These are phyloP conservation scores for Candida xiaguanensis DNA, from an alignment of 805 yeast species.

Conservation along the genomic window DNA sequence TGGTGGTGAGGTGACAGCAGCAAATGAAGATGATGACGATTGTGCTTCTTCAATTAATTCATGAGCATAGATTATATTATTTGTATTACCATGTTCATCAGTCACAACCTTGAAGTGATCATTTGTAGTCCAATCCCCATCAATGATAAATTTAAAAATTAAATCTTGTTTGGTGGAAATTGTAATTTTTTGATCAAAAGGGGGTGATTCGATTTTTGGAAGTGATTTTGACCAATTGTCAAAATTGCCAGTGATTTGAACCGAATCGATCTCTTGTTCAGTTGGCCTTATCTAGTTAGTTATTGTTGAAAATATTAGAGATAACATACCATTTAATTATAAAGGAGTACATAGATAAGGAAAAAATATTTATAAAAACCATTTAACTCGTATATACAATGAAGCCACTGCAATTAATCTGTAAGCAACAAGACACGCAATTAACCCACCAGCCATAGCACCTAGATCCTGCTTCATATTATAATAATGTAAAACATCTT, in stretches of 20 bases:
- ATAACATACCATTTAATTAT: slow-evolving; percentile 15
- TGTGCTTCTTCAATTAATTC: slow-evolving; percentile 21
- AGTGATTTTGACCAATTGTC: slow-evolving; percentile 34
- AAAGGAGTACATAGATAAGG: slow-evolving; percentile 12
- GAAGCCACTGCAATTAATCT: slow-evolving; percentile 25
- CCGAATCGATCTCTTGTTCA: slow-evolving; percentile 14
- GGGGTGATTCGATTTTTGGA: slow-evolving; percentile 8
- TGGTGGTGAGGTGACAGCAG: slow-evolving; percentile 31
- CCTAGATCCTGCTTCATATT: slow-evolving; percentile 22
- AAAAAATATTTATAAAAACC: too few relatives aligned
- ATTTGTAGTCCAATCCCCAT: slow-evolving; percentile 26
- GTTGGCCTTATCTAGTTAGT: slow-evolving; percentile 12
- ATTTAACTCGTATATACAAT: slow-evolving; percentile 23
- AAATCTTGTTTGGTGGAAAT: slow-evolving; percentile 21
- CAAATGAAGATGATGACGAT: slow-evolving; percentile 33
- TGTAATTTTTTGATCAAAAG: slow-evolving; percentile 19
- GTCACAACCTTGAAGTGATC: slow-evolving; percentile 19
- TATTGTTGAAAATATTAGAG: background rate
- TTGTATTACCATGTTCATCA: slow-evolving; percentile 34
- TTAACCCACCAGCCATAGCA: slow-evolving; percentile 29
- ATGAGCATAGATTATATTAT: slow-evolving; percentile 28
- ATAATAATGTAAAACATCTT: slow-evolving; percentile 27
- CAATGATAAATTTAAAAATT: slow-evolving; percentile 37
- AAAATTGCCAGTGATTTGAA: slow-evolving; percentile 39
- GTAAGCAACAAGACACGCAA: slow-evolving; percentile 32